Evolutionary conservation across 441 rosid species (phyloP).

Genomic region (Manihot esculenta): DNA sequence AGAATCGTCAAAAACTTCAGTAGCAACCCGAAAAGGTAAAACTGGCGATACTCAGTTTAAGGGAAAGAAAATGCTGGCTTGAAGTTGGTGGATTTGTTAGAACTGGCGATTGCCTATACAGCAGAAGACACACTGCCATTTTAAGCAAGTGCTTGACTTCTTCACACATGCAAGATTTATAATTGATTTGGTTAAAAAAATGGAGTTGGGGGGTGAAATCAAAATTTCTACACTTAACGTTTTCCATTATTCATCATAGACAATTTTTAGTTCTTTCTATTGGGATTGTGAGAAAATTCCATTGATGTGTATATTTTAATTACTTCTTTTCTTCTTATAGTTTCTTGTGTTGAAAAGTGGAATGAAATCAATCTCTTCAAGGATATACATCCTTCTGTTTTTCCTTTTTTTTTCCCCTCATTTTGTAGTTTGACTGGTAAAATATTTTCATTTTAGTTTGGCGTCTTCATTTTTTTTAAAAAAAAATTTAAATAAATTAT

Average conservation of each 20-base stretch:
- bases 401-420: no score
- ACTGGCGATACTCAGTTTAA: conserved; percentile 41
- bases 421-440: no score
- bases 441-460: no score
- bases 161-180: conserved; percentile 21
- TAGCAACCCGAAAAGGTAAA: conserved; percentile 41
- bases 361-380: conserved; percentile 1
- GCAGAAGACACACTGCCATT: conserved; percentile 19
- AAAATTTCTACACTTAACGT: conserved; percentile 14
- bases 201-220: conserved; percentile 25
- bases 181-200: conserved; percentile 26
- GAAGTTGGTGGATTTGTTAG: conserved; percentile 20
- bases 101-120: conserved; percentile 19
- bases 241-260: conserved; percentile 16
- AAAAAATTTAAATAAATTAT: no score
- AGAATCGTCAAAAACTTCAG: conserved; percentile 23
- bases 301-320: conserved; percentile 13
- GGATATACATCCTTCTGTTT: no score
- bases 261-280: conserved; percentile 22
- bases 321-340: neutral
- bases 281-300: conserved; percentile 18
- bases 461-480: no score
- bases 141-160: conserved; percentile 11
- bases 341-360: conserved; percentile 7
- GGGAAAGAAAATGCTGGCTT: conserved; percentile 60